Conservation (phyloP, 2,329 filamentous ascomycete genomes). For the Scedosporium boydii region DNA sequence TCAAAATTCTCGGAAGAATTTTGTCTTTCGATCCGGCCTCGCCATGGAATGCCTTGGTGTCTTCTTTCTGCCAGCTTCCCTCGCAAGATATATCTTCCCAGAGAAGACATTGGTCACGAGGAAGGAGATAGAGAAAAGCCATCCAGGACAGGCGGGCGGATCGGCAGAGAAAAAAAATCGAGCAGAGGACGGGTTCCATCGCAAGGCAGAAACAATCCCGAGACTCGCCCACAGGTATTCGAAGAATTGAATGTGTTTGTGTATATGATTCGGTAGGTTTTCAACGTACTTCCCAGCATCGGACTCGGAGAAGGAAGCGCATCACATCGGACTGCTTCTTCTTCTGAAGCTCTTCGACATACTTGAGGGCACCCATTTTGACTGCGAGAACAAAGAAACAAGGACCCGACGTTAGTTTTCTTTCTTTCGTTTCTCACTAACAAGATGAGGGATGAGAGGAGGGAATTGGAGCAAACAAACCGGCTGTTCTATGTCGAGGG, state of each 20-base stretch:
- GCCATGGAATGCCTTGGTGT: neutral
- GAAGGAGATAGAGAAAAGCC: neutral
- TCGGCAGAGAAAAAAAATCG: neutral
- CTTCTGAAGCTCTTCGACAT: constrained; percentile 99
- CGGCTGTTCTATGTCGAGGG: constrained; percentile 5
- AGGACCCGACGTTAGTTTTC: constrained; percentile 12
- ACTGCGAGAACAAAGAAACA: constrained; percentile 23
- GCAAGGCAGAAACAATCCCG: constrained; percentile 2
- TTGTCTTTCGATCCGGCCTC: neutral
- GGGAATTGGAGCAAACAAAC: neutral
- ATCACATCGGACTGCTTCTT: constrained; percentile 99
- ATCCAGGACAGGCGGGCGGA: neutral
- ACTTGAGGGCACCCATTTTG: constrained; percentile 99
- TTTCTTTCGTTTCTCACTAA: neutral
- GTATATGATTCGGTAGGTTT: neutral
- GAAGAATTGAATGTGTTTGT: neutral
- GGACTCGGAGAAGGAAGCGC: constrained; percentile 98
- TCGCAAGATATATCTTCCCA: neutral
- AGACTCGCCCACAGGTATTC: constrained; percentile 22
- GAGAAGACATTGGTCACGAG: neutral
- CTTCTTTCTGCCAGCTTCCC: neutral
- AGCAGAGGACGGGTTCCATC: neutral
- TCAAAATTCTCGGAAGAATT: neutral
- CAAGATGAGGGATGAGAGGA: neutral
- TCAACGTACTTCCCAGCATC: constrained; percentile 98